These are phyloP conservation scores for Alternaria sp. DNA, from an alignment of 2,329 filamentous ascomycete genomes.

Conservation along the genomic window DNA sequence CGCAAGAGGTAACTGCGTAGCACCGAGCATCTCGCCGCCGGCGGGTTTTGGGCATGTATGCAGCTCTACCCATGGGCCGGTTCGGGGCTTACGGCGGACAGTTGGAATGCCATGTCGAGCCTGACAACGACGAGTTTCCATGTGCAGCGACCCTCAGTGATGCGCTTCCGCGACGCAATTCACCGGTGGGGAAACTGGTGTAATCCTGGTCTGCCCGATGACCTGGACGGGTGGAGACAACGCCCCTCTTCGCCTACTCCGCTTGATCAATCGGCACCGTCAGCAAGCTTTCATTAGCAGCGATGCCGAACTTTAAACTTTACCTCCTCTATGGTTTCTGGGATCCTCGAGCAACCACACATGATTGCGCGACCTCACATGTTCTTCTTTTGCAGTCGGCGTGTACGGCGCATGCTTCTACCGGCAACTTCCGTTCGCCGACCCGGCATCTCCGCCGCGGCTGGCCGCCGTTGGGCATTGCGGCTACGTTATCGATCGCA, in stretches of 20 bases:
- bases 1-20: not conserved
- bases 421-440: slow-evolving; percentile 11
- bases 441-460: slow-evolving; percentile 10
- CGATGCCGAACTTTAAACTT: not conserved
- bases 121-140: slow-evolving; percentile 4
- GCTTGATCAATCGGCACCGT: slow-evolving; percentile 26
- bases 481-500: slow-evolving; percentile 14
- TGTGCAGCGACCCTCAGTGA: slow-evolving; percentile 9
- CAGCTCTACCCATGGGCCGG: slow-evolving; percentile 13
- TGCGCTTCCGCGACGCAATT: slow-evolving; percentile 16
- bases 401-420: not conserved
- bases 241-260: slow-evolving; percentile 29
- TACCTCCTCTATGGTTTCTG: slow-evolving; percentile 6
- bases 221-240: slow-evolving; percentile 30
- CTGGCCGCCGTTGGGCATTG: slow-evolving; percentile 3
- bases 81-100: slow-evolving; percentile 4
- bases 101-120: slow-evolving; percentile 5
- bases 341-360: not conserved
- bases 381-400: not conserved
- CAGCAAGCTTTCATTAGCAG: slow-evolving; percentile 10
- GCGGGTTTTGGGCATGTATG: slow-evolving; percentile 9
- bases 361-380: not conserved
- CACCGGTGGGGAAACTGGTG: slow-evolving; percentile 15
- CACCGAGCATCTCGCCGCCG: slow-evolving; percentile 9
- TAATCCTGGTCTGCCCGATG: slow-evolving; percentile 25